phyloP scores from a whole-genome alignment of 306 rosid species.

The Clitoria ternatea region DNA sequence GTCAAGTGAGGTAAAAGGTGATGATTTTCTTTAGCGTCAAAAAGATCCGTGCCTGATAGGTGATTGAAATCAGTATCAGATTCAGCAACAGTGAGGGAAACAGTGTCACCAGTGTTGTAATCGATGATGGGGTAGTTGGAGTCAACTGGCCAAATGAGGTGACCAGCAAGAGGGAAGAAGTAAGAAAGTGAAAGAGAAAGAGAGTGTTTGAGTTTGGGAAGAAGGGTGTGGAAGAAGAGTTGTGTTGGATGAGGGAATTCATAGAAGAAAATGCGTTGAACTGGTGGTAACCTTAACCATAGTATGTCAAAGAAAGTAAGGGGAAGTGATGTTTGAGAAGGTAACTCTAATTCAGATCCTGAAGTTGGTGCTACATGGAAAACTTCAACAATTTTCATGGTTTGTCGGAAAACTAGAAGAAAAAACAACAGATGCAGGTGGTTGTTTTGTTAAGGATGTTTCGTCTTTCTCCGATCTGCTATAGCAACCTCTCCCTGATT shows the following conservation, averaged over 20 bases:
- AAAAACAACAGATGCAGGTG: neutral
- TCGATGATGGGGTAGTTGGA: constrained; percentile 27
- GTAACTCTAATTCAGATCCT: neutral
- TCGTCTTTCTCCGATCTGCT: too few relatives aligned
- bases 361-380: neutral
- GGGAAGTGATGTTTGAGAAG: constrained; percentile 8
- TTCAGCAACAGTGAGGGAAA: constrained; percentile 36
- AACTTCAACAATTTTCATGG: neutral
- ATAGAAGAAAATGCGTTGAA: constrained; percentile 34
- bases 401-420: neutral
- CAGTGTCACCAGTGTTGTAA: neutral
- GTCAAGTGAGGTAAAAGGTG: constrained; percentile 34
- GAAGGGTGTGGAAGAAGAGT: constrained; percentile 16
- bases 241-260: constrained; percentile 8
- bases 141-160: constrained; percentile 32
- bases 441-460: too few relatives aligned
- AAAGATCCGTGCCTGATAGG: neutral
- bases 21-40: constrained; percentile 22
- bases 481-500: too few relatives aligned
- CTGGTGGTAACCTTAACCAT: constrained; percentile 39
- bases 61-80: constrained; percentile 33
- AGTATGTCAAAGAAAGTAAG: constrained; percentile 42
- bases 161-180: constrained; percentile 33
- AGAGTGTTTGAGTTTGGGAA: constrained; percentile 37
- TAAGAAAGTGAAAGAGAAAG: constrained; percentile 24